A percentile compares a stretch with the other conserved stretches of the same genome.
phyloP scores from a whole-genome alignment of 768 basidiomycete species.

The Trametes cubensis region DNA sequence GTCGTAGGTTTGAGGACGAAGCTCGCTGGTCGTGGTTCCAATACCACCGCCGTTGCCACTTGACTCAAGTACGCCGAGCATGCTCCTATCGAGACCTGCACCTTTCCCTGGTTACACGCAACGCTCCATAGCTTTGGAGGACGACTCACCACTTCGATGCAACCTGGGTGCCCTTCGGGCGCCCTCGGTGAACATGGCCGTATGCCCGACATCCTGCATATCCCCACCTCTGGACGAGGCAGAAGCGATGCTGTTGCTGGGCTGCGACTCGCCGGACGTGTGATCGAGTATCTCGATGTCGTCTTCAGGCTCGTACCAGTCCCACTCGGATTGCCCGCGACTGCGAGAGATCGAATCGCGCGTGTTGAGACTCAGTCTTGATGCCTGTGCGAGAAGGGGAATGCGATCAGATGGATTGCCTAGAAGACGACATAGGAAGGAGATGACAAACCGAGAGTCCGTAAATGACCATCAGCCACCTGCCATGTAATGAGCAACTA shows the following conservation, averaged over 20 bases:
- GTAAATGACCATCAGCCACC: conserved; percentile 15
- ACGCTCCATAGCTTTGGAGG: background rate
- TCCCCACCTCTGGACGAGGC: background rate
- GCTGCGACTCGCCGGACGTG: background rate
- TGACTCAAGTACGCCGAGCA: background rate
- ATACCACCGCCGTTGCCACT: background rate
- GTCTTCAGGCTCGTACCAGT: background rate
- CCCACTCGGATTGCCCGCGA: background rate
- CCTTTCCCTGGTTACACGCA: background rate
- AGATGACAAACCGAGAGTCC: conserved; percentile 8
- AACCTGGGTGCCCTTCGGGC: background rate
- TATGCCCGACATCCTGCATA: background rate
- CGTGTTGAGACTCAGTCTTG: conserved; percentile 12
- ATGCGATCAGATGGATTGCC: too few relatives aligned
- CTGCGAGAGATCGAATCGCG: conserved; percentile 5
- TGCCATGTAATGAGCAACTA: background rate
- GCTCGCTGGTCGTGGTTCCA: background rate
- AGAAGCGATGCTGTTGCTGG: background rate
- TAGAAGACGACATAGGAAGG: background rate
- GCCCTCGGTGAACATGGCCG: background rate
- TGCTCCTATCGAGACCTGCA: background rate
- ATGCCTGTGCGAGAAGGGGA: background rate
- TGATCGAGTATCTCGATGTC: conserved; percentile 9
- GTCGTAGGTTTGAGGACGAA: background rate
- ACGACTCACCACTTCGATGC: background rate